Evolutionary conservation across 73 alveolate species (phyloP), one percentile per base, ranked within the genome.

Genomic region (Symbiodinium pilosum): DNA sequence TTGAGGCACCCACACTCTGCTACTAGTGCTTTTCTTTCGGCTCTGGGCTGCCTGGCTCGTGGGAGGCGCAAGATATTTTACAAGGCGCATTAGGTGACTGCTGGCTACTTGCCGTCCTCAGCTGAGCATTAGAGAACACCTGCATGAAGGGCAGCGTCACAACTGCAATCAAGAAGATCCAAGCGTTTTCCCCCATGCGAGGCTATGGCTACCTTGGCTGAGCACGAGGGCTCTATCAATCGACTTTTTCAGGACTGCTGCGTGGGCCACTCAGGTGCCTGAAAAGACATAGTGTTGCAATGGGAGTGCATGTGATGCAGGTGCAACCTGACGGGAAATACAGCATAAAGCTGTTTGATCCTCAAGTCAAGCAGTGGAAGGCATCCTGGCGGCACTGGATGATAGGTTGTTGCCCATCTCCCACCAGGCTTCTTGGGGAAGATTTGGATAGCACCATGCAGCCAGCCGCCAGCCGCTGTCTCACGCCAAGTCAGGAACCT

Each of bases 161-260:
- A 14, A 47, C 59, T 14, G 14, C 14, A 14, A 47, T 14, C 59
- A 47, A 14, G 6, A 14, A 6, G 21, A 47, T 47, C 59, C 59
- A 47, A n/a, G n/a, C n/a, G n/a, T n/a, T n/a, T n/a, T n/a, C n/a
- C n/a, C n/a, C n/a, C n/a, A 47, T 47, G 59, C 41, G 43, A 81
- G 88, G 97, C 97, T 39, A 91, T 91, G 97, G 97, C 97, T n/a
- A 69, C 97, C 77, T 68, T 91, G 54, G 97, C 97, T 14, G 97
- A 91, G 68, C 97, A 91, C 39, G 97, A 68, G 54, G 97, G 97
- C 11, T 83, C 97, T 52, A 91, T 91, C 39, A 83, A 91, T 44
- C 47, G 89, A 8, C 97, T 91, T 42, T 91, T 91, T 88, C 38
- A 40, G 44, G 89, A 91, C 81, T 56, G 38, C 85, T 91, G 97